Conservation (phyloP, 768 basidiomycete species). For the Termitomyces eurrhizus region DNA sequence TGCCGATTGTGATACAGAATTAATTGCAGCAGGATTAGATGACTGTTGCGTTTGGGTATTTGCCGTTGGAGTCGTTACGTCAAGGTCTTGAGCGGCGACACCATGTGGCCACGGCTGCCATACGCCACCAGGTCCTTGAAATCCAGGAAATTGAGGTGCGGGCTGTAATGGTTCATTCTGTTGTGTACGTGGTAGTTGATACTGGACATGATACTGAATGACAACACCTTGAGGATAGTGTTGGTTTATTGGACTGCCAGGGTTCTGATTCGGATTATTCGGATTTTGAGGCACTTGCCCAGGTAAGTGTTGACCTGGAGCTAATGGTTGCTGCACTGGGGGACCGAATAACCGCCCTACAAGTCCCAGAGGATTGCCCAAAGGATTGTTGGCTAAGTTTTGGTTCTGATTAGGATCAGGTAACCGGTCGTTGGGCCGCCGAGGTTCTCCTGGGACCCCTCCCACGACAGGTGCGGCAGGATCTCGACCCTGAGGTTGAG, state of each 20-base stretch:
- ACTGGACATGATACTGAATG: conserved; percentile 64
- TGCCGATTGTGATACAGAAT: conserved; percentile 1
- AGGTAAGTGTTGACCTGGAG: conserved; percentile 27
- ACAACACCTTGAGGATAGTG: conserved; percentile 43
- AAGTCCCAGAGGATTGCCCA: conserved; percentile 49
- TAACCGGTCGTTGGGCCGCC: conserved; percentile 23
- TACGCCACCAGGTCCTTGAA: conserved; percentile 58
- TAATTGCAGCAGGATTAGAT: neutral
- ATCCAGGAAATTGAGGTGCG: conserved; percentile 56
- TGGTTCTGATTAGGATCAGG: conserved; percentile 27
- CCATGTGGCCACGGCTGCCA: conserved; percentile 58
- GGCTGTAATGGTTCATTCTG: conserved; percentile 32
- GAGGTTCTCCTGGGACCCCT: conserved; percentile 25
- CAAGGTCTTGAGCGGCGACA: conserved; percentile 3
- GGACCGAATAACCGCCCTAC: conserved; percentile 56
- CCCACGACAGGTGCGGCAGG: conserved; percentile 23
- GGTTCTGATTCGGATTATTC: conserved; percentile 24
- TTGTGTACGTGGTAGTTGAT: conserved; percentile 39
- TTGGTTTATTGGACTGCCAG: conserved; percentile 30
- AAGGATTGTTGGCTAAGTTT: conserved; percentile 38
- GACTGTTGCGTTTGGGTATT: conserved; percentile 8
- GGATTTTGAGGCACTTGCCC: conserved; percentile 25
- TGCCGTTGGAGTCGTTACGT: neutral
- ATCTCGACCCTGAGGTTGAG: conserved; percentile 30
- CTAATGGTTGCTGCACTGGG: conserved; percentile 38